These are phyloP conservation scores for Cavenderia fasciculata DNA, from an alignment of 78 protist genomes.

Conservation along the genomic window DNA sequence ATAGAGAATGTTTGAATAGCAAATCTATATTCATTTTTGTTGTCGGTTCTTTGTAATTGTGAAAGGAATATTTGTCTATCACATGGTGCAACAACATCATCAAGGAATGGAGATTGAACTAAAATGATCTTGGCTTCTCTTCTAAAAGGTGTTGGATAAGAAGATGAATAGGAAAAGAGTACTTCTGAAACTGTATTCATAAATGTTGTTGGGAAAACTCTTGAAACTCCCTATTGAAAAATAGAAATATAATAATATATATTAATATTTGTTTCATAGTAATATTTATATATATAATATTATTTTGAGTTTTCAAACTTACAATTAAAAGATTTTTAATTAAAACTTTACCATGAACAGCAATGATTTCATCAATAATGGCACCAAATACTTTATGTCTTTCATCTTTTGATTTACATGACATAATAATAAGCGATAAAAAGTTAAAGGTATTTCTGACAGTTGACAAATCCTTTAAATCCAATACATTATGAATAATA, in stretches of 20 bases:
- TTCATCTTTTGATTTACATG: neutral
- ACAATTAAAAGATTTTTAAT: slow-evolving; percentile 40
- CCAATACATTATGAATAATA: slow-evolving; percentile 44
- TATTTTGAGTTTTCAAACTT: neutral
- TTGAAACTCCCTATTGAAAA: slow-evolving; percentile 6
- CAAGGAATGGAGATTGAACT: slow-evolving; percentile 3
- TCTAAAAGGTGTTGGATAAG: slow-evolving; percentile 40
- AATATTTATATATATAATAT: neutral
- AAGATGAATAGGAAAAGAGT: neutral
- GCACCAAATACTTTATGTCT: neutral
- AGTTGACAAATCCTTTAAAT: slow-evolving; percentile 16
- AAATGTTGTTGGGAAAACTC: neutral
- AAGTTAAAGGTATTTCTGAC: slow-evolving; percentile 14
- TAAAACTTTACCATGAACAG: slow-evolving; percentile 17
- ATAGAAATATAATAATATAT: neutral
- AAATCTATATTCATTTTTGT: slow-evolving; percentile 16
- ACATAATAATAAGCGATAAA: neutral
- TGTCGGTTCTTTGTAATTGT: slow-evolving; percentile 17
- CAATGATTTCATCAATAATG: neutral
- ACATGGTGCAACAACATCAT: slow-evolving; percentile 1
- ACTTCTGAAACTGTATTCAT: slow-evolving; percentile 11
- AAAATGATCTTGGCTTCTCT: slow-evolving; percentile 9
- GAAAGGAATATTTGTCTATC: slow-evolving; percentile 30
- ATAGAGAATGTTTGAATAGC: slow-evolving; percentile 27
- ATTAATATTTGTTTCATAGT: neutral